phyloP scores from a whole-genome alignment of 2,329 filamentous ascomycete genomes.

The Pseudogymnoascus sp. region DNA sequence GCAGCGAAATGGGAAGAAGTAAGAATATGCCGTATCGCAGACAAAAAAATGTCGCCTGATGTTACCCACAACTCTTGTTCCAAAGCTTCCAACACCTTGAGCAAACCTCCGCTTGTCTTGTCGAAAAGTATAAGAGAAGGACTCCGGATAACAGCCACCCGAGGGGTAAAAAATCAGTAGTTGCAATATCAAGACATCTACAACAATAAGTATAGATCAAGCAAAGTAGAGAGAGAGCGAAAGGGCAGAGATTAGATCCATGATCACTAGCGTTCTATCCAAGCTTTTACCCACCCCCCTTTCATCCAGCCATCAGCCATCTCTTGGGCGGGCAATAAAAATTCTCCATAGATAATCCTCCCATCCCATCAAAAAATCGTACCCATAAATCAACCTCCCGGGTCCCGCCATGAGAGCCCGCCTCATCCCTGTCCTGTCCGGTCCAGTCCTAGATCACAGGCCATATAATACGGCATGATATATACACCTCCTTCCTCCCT shows the following conservation, averaged over 20 bases:
- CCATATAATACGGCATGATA: slow-evolving; percentile 8
- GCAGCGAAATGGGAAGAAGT: no score
- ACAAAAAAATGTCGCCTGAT: no score
- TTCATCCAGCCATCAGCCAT: background rate
- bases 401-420: background rate
- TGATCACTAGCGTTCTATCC: slow-evolving; percentile 11
- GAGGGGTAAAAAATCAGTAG: no score
- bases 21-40: no score
- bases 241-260: slow-evolving; percentile 7
- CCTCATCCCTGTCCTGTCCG: background rate
- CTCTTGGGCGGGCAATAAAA: background rate
- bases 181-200: background rate
- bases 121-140: no score
- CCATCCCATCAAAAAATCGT: background rate
- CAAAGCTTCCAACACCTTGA: no score
- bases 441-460: slow-evolving; percentile 8
- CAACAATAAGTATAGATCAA: background rate
- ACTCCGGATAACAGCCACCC: no score
- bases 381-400: background rate
- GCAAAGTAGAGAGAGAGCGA: background rate
- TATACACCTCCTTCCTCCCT: background rate
- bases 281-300: background rate
- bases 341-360: background rate
- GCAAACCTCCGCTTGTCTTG: no score
- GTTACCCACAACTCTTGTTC: no score